Evolutionary conservation across 2,329 filamentous ascomycete species (phyloP).

Genomic region (Eutypa lata): DNA sequence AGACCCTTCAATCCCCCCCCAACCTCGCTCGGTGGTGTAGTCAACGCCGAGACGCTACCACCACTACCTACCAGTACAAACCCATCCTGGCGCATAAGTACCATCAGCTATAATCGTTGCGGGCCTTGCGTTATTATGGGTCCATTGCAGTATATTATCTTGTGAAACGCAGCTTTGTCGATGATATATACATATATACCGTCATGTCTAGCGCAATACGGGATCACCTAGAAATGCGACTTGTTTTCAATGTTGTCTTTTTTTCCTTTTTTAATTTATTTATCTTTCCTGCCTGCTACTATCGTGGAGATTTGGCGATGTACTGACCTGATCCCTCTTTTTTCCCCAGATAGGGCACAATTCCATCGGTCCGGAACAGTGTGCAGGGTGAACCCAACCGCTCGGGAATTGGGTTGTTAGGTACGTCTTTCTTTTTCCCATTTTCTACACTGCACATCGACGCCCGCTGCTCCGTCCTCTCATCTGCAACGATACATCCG

Average conservation of each 20-base stretch:
- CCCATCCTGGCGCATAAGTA: conserved; percentile 21
- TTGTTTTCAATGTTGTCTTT: neutral
- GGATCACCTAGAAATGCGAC: neutral
- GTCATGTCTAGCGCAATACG: neutral
- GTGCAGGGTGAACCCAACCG: conserved; percentile 28
- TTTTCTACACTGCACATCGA: conserved; percentile 16
- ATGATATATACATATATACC: conserved; percentile 13
- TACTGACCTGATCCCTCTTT: conserved; percentile 9
- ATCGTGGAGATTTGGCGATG: neutral
- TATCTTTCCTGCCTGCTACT: neutral
- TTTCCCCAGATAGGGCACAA: conserved; percentile 18
- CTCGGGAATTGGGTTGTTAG: conserved; percentile 27
- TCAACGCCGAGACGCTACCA: conserved; percentile 12
- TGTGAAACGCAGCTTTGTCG: conserved; percentile 11
- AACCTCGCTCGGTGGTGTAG: conserved; percentile 9
- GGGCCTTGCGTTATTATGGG: conserved; percentile 17
- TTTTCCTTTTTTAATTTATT: neutral
- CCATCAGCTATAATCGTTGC: conserved; percentile 17
- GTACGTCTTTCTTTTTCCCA: conserved; percentile 23
- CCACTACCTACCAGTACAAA: conserved; percentile 13
- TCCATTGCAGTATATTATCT: conserved; percentile 13
- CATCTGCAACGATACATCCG: conserved; percentile 33
- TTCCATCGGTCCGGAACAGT: conserved; percentile 26
- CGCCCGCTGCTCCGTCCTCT: conserved; percentile 18
- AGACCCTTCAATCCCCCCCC: conserved; percentile 8